These are phyloP conservation scores for Capsella rubella DNA, from an alignment of 441 rosid genomes.

Conservation along the genomic window DNA sequence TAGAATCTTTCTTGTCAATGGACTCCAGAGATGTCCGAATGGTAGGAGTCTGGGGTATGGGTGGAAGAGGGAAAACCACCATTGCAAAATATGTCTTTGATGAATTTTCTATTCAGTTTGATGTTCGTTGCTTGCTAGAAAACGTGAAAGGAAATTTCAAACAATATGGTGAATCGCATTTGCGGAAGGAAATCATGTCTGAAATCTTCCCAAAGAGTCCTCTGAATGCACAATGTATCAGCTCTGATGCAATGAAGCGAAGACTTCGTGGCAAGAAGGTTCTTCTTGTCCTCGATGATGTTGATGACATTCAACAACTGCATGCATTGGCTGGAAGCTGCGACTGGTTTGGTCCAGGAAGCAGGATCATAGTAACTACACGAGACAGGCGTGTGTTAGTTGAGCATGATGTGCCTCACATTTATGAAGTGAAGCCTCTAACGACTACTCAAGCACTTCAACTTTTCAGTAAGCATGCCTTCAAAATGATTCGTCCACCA, in stretches of 20 bases:
- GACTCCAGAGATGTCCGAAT: conserved; percentile 23
- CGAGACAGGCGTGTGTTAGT: conserved; percentile 37
- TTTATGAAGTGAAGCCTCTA: conserved; percentile 25
- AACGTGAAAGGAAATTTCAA: conserved; percentile 20
- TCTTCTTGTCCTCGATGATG: conserved; percentile 39
- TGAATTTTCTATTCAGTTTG: conserved; percentile 12
- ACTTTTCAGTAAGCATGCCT: conserved; percentile 43
- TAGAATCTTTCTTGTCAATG: conserved; percentile 22
- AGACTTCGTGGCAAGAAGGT: conserved; percentile 30
- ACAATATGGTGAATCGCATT: conserved; percentile 9
- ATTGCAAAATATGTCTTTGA: conserved; percentile 18
- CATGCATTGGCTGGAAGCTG: conserved; percentile 21
- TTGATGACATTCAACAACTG: conserved; percentile 33
- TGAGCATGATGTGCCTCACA: conserved; percentile 6
- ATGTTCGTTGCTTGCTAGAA: conserved; percentile 1
- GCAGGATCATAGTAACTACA: conserved; percentile 47
- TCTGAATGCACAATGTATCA: not conserved
- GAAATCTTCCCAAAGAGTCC: not conserved
- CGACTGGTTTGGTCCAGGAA: conserved; percentile 46
- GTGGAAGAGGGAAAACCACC: conserved; percentile 41
- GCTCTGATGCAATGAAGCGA: conserved; percentile 3
- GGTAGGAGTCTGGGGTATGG: conserved; percentile 44
- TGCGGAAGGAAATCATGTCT: conserved; percentile 20
- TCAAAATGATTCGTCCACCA: conserved; percentile 26
- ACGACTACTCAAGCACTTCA: conserved; percentile 34